Evolutionary conservation across 805 yeast genomes (phyloP), one percentile per base, ranked within the genome.

Genomic region (Suhomyces kilbournensis): DNA sequence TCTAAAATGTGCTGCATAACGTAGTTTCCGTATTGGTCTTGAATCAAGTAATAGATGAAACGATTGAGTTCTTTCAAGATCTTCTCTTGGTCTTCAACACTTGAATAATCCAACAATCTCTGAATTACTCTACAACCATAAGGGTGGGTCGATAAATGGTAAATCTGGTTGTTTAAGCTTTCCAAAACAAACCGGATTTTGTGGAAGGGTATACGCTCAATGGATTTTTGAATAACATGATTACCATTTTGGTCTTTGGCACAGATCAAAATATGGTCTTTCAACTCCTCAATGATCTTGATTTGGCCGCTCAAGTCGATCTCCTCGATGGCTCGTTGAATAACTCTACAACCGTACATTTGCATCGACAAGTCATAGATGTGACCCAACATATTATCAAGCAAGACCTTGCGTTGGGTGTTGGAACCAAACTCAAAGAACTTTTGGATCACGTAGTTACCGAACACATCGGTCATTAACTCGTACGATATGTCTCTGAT

Each of bases 61-160:
- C 83, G 80, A 60, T 85, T 85, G 62, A 94, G 76, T 65, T 90
- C 96, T 23, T 72, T 74, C 61, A 94, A 70, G 50, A 94, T 85
- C 49, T 74, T 76, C 23, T 76, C 71, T 67, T 88, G 92, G 60
- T 90, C 92, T 5, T 75, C 79, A 7, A 68, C 69, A 22, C 79
- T 75, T 2, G 96, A 88, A 69, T 81, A 86, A 69, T 94, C 98
- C 56, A 94, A 76, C 60, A 93, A 77, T 56, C 99, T 79, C 73
- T 94, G 99, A 56, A 94, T 88, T 2, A 94, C 99, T 51, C 99
- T 81, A 70, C 99, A 94, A 19, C 99, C 99, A 69, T 94, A 94
- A 1, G 97, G 96, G 71, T 94, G 97, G 0, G 96, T 88, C 0
- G 97, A 88, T 57, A 94, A 76, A 63, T 88, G 96, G 63, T 90